Conservation (phyloP, 345 rosid genomes). For the Aethionema arabicum region DNA sequence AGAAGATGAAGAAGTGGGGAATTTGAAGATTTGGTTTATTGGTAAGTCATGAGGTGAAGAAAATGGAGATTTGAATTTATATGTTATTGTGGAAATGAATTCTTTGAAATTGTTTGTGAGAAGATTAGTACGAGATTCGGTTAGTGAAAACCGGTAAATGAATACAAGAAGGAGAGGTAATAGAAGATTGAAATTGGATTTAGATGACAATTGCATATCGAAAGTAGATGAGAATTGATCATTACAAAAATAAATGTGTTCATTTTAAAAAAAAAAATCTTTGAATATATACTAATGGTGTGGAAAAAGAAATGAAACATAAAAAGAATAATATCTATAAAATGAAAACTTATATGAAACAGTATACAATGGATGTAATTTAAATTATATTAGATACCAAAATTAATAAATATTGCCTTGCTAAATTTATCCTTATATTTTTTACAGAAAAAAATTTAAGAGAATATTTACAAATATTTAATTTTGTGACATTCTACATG, state of each 20-base stretch:
- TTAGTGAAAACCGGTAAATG: slow-evolving; percentile 4
- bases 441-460: background rate
- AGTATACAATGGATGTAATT: slow-evolving; percentile 11
- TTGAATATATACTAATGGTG: too few relatives aligned
- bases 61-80: background rate
- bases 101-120: background rate
- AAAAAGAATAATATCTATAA: background rate
- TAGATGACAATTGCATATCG: background rate
- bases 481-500: background rate
- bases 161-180: background rate
- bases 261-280: too few relatives aligned
- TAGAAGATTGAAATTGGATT: slow-evolving; percentile 2
- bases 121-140: background rate
- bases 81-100: background rate
- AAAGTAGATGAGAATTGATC: background rate
- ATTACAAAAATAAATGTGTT: background rate
- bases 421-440: background rate
- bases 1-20: slow-evolving; percentile 49
- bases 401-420: slow-evolving; percentile 2
- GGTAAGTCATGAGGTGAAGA: slow-evolving; percentile 34
- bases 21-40: slow-evolving; percentile 47
- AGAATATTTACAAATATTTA: background rate
- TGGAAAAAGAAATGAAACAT: background rate
- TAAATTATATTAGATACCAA: background rate
- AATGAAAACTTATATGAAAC: background rate